phyloP scores from a whole-genome alignment of 768 basidiomycete genomes.

The Rickenella mellea region DNA sequence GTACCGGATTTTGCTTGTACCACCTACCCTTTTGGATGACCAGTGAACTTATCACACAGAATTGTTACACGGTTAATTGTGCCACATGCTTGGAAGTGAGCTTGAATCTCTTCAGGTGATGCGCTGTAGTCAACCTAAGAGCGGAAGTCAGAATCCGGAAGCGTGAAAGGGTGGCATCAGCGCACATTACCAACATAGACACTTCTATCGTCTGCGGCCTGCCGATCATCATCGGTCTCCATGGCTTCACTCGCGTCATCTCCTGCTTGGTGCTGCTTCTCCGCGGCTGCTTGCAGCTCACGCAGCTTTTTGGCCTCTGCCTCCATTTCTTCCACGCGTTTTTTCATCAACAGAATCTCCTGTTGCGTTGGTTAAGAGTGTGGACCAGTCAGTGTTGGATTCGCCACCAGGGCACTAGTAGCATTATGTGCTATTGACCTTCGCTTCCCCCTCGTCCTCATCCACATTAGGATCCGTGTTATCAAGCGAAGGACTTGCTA shows the following conservation, averaged over 20 bases:
- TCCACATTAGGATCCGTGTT: background rate
- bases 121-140: constrained; percentile 90
- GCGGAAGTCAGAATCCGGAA: constrained; percentile 4
- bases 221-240: constrained; percentile 81
- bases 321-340: constrained; percentile 90
- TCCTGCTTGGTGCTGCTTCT: constrained; percentile 40
- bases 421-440: no score
- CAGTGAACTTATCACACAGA: constrained; percentile 98
- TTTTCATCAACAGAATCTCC: constrained; percentile 89
- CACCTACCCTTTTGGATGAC: constrained; percentile 92
- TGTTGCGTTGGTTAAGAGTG: constrained; percentile 15
- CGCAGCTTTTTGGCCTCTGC: constrained; percentile 80
- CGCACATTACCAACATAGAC: constrained; percentile 94
- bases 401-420: background rate
- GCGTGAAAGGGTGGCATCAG: constrained; percentile 7
- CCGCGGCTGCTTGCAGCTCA: constrained; percentile 75
- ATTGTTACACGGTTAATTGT: constrained; percentile 99
- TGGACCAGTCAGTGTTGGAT: background rate
- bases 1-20: constrained; percentile 1
- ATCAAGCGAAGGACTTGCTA: background rate
- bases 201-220: constrained; percentile 74
- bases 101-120: constrained; percentile 97
- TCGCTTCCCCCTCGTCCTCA: background rate
- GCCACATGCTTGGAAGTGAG: constrained; percentile 94
- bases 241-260: constrained; percentile 36